Percentiles rank a stretch among this genome's conserved stretches.
Conservation (phyloP, 331 rosid species). For the Saraca asoca region DNA sequence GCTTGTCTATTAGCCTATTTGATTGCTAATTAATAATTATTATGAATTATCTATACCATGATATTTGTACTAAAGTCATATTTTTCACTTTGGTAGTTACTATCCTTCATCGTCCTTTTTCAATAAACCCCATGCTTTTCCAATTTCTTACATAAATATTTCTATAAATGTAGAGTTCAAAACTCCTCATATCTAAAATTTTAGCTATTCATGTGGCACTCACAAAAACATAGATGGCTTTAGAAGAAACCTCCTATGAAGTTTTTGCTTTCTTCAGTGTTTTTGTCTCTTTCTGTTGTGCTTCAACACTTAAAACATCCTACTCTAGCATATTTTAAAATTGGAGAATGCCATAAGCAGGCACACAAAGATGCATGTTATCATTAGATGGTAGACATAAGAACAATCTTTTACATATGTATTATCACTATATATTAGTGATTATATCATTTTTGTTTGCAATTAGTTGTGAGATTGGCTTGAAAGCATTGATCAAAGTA, state of each 20-base stretch:
- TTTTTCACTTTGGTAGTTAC: neutral
- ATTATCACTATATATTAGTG: too few relatives aligned
- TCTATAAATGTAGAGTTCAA: neutral
- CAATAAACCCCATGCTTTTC: neutral
- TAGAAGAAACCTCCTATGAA: constrained; percentile 11
- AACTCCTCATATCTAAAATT: neutral
- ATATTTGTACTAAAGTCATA: neutral
- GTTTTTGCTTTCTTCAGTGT: constrained; percentile 18
- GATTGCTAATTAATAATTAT: neutral
- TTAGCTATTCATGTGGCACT: neutral
- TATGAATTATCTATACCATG: constrained; percentile 5
- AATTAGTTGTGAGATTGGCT: too few relatives aligned
- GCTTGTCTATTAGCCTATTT: too few relatives aligned
- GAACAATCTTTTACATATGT: too few relatives aligned
- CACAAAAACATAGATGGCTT: constrained; percentile 25
- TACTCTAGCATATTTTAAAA: too few relatives aligned
- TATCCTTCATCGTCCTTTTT: neutral
- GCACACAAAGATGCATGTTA: too few relatives aligned
- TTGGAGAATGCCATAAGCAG: too few relatives aligned
- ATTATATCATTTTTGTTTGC: too few relatives aligned
- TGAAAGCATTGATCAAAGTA: too few relatives aligned
- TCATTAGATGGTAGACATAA: too few relatives aligned
- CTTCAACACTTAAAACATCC: constrained; percentile 48
- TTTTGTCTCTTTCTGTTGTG: constrained; percentile 31
- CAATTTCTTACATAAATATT: neutral